Conservation (phyloP, 148 eudicot genomes). For the Chenopodium quinoa region DNA sequence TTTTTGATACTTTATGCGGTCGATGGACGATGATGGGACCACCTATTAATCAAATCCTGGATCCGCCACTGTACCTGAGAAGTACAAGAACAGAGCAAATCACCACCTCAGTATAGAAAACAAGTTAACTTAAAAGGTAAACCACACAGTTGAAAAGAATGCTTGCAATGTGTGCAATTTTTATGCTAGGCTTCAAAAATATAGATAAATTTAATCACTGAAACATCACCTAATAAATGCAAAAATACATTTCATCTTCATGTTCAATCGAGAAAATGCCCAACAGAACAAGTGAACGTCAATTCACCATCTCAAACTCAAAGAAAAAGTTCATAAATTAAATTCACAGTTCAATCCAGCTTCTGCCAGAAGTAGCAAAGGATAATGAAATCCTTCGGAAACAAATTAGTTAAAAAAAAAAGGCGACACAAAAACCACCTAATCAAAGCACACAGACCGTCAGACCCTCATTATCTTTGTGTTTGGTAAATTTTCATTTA, state of each 20-base stretch:
- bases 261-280: not conserved
- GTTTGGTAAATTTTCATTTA: not conserved
- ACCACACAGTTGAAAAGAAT: not conserved
- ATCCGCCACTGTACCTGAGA: too few relatives aligned
- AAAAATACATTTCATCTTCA: not conserved
- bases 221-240: not conserved
- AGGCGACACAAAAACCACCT: not conserved
- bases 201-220: not conserved
- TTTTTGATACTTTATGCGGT: too few relatives aligned
- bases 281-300: not conserved
- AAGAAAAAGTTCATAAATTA: not conserved
- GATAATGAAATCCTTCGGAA: not conserved
- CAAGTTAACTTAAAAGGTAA: not conserved
- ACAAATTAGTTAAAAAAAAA: not conserved
- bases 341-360: not conserved
- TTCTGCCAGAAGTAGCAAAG: not conserved
- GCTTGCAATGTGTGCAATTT: not conserved
- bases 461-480: not conserved
- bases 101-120: constrained; percentile 2
- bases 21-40: too few relatives aligned
- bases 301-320: not conserved
- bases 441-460: not conserved
- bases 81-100: not conserved
- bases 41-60: too few relatives aligned
- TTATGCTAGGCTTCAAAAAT: not conserved